phyloP scores from a whole-genome alignment of 495 filamentous ascomycete species.

The Annulohypoxylon stygium region DNA sequence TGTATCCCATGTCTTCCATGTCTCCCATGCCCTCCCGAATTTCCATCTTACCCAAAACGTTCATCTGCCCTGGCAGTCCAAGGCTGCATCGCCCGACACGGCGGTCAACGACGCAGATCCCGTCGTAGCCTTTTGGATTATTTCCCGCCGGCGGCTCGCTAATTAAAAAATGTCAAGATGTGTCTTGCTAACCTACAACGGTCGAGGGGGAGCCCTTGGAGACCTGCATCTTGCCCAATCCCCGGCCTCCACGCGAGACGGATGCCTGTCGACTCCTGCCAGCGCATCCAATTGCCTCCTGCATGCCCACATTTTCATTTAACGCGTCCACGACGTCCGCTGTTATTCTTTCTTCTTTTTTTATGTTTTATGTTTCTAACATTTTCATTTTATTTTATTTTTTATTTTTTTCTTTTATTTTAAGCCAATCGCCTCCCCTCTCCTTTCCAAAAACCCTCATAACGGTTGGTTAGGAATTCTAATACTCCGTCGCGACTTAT shows the following conservation, averaged over 20 bases:
- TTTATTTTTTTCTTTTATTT: conserved; percentile 21
- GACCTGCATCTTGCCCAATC: conserved; percentile 48
- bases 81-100: conserved; percentile 47
- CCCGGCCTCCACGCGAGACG: conserved; percentile 48
- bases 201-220: conserved; percentile 39
- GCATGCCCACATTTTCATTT: conserved; percentile 47
- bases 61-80: conserved; percentile 38
- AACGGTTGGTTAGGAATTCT: conserved; percentile 40
- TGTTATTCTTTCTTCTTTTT: conserved; percentile 41
- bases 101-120: conserved; percentile 47
- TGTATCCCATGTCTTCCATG: conserved; percentile 31
- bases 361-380: not conserved
- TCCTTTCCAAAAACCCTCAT: conserved; percentile 16
- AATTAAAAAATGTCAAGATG: conserved; percentile 35
- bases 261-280: conserved; percentile 38
- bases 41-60: conserved; percentile 47
- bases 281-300: conserved; percentile 50
- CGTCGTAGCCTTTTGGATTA: conserved; percentile 45
- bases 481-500: conserved; percentile 42
- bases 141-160: conserved; percentile 48
- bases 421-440: conserved; percentile 32
- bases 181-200: conserved; percentile 33
- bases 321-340: conserved; percentile 45
- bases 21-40: conserved; percentile 26
- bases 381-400: conserved; percentile 22